Conservation (phyloP, 306 rosid genomes). For the Arachis stenosperma region DNA sequence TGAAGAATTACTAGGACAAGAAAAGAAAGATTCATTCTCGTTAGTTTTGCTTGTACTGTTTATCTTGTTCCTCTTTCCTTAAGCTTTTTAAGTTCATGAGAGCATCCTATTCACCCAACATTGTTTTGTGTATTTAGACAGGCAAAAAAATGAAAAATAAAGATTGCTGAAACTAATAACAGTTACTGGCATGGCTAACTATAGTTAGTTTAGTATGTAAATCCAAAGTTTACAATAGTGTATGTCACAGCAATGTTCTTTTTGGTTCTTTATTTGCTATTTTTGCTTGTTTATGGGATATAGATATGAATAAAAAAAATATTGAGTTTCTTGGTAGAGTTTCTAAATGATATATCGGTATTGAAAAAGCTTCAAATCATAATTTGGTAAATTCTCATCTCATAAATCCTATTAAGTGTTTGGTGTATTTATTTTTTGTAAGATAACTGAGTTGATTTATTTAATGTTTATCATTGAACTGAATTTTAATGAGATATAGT, state of each 20-base stretch:
- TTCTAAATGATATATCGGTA: constrained; percentile 22
- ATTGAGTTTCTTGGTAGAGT: constrained; percentile 15
- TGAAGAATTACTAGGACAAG: constrained; percentile 85
- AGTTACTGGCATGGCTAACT: constrained; percentile 45
- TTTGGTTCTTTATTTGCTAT: constrained; percentile 42
- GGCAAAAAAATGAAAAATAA: constrained; percentile 76
- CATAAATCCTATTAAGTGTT: too few relatives aligned
- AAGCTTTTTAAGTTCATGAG: not conserved
- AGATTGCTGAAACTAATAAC: constrained; percentile 63
- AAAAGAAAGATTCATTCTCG: constrained; percentile 96
- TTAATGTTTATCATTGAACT: too few relatives aligned
- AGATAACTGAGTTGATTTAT: too few relatives aligned
- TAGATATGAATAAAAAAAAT: constrained; percentile 19
- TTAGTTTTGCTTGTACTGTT: constrained; percentile 43
- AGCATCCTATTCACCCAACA: constrained; percentile 5
- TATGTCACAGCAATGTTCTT: constrained; percentile 39
- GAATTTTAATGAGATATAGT: too few relatives aligned
- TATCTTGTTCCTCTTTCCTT: not conserved
- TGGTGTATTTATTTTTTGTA: too few relatives aligned
- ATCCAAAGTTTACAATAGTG: constrained; percentile 37
- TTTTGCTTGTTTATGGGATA: constrained; percentile 39
- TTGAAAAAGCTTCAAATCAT: too few relatives aligned
- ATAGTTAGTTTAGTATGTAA: constrained; percentile 44
- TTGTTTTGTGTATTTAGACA: constrained; percentile 41
- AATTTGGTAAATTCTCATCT: too few relatives aligned